Evolutionary conservation across 2,329 filamentous ascomycete species (phyloP).

Genomic region (Colletotrichum ledebouriae): DNA sequence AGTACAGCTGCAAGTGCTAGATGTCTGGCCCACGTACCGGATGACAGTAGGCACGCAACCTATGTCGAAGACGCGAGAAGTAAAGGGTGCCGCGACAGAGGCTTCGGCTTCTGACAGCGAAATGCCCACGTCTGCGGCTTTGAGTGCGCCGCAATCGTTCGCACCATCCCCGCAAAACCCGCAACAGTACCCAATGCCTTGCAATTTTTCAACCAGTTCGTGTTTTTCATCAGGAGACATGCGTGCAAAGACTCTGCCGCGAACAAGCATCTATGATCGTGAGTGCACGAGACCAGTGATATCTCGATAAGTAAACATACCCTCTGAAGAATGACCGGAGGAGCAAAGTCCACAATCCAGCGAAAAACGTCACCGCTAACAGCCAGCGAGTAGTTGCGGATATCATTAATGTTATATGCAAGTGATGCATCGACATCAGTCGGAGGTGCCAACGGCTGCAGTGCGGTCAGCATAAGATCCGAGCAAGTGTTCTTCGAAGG

Average conservation of each 20-base stretch:
- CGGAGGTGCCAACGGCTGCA: constrained; percentile 78
- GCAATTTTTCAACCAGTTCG: constrained; percentile 95
- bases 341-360: constrained; percentile 94
- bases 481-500: constrained; percentile 8
- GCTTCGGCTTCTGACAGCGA: constrained; percentile 97
- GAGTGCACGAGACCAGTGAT: background rate
- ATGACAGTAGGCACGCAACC: constrained; percentile 95
- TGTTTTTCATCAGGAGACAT: constrained; percentile 99
- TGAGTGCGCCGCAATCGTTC: constrained; percentile 96
- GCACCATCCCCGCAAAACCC: constrained; percentile 98
- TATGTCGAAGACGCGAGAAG: constrained; percentile 95
- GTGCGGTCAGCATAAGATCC: constrained; percentile 29
- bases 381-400: constrained; percentile 89
- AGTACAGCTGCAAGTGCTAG: background rate
- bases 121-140: constrained; percentile 97
- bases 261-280: constrained; percentile 80
- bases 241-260: constrained; percentile 92
- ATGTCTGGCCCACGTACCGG: constrained; percentile 61
- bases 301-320: constrained; percentile 57
- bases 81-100: constrained; percentile 98
- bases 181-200: constrained; percentile 94
- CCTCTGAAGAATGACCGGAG: constrained; percentile 80
- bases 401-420: constrained; percentile 85
- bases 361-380: constrained; percentile 95
- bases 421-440: constrained; percentile 83